phyloP scores from a whole-genome alignment of 306 rosid species.

The Canavalia ensiformis region DNA sequence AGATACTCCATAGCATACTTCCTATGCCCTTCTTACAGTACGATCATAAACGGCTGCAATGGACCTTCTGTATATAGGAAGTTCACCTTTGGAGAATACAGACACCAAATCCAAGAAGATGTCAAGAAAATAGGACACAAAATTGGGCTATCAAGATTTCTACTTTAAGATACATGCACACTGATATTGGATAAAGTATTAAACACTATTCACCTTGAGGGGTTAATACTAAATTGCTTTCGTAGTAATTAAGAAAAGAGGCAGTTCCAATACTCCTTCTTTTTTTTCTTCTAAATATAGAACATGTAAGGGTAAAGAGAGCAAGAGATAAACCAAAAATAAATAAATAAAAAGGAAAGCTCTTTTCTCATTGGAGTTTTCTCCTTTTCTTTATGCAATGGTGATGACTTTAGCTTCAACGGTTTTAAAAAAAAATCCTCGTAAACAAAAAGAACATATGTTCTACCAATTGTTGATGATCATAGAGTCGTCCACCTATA shows the following conservation, averaged over 20 bases:
- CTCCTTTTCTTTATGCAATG: neutral
- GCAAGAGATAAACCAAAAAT: neutral
- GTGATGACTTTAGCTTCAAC: constrained; percentile 28
- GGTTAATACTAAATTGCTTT: constrained; percentile 22
- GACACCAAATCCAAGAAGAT: constrained; percentile 78
- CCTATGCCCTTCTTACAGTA: constrained; percentile 84
- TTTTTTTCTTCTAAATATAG: constrained; percentile 10
- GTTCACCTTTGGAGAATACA: constrained; percentile 86
- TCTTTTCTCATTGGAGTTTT: neutral
- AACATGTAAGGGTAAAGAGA: constrained; percentile 1
- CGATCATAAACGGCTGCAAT: constrained; percentile 71
- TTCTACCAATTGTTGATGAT: constrained; percentile 20
- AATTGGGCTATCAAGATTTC: constrained; percentile 81
- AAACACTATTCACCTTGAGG: neutral
- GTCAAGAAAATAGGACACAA: constrained; percentile 77
- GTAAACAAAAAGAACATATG: neutral
- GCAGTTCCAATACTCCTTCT: constrained; percentile 17
- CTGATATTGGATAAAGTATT: constrained; percentile 29
- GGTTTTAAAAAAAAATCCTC: neutral
- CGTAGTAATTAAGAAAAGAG: constrained; percentile 2
- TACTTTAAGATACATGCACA: constrained; percentile 41
- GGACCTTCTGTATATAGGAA: constrained; percentile 74
- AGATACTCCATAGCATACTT: constrained; percentile 88
- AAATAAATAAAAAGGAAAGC: constrained; percentile 3
- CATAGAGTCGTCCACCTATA: neutral